Evolutionary conservation across 495 filamentous ascomycete species (phyloP).

Genomic region (Talaromyces trachyspermus): DNA sequence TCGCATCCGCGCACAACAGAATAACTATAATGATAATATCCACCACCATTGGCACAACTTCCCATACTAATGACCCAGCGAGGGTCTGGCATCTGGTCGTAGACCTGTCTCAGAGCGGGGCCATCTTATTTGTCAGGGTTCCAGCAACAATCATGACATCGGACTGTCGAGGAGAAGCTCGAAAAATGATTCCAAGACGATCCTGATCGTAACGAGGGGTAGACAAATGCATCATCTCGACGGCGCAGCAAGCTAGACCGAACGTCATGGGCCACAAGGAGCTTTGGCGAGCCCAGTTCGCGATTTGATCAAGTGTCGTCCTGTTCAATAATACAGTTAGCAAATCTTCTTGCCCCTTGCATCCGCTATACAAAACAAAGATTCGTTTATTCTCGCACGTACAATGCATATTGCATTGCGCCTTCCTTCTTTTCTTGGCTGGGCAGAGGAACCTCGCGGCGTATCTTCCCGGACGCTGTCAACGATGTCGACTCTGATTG

Average conservation of each 20-base stretch:
- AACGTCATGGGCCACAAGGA: conserved; percentile 98
- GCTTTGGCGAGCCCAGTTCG: conserved; percentile 91
- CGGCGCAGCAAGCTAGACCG: conserved; percentile 90
- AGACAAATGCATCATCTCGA: conserved; percentile 98
- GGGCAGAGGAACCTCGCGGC: conserved; percentile 74
- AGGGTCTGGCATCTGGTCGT: conserved; percentile 97
- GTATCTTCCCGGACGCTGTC: conserved; percentile 44
- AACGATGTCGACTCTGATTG: conserved; percentile 36
- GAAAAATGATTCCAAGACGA: conserved; percentile 93
- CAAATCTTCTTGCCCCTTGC: background rate
- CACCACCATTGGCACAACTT: conserved; percentile 89
- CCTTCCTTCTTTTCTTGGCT: conserved; percentile 93
- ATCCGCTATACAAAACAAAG: no score
- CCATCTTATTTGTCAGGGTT: conserved; percentile 97
- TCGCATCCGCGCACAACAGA: conserved; percentile 87
- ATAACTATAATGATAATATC: conserved; percentile 97
- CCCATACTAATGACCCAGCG: conserved; percentile 94
- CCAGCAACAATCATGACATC: conserved; percentile 98
- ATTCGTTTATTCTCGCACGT: conserved; percentile 32
- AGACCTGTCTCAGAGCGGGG: conserved; percentile 86
- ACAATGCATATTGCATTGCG: conserved; percentile 95
- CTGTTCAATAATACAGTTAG: conserved; percentile 33
- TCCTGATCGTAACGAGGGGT: conserved; percentile 96
- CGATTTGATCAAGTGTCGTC: conserved; percentile 82
- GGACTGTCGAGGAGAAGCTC: conserved; percentile 87